Evolutionary conservation across 768 basidiomycete genomes (phyloP).

Genomic region (Dictyophora rubrovolvata): DNA sequence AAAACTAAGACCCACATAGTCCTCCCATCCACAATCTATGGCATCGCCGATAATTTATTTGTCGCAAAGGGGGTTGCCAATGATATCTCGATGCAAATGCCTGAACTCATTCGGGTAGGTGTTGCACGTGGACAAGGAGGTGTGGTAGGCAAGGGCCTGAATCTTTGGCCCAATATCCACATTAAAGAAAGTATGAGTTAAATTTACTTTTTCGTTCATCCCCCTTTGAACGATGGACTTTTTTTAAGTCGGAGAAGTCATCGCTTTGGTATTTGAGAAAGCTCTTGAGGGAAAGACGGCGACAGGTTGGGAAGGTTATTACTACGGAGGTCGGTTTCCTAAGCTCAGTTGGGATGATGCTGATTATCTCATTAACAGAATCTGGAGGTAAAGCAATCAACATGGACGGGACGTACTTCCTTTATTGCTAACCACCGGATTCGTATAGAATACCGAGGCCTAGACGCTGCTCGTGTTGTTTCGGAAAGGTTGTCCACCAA

Average conservation of each 20-base stretch:
- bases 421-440: no score
- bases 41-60: slow-evolving; percentile 35
- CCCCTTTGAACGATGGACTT: neutral
- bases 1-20: slow-evolving; percentile 38
- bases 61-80: slow-evolving; percentile 46
- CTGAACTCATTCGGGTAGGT: slow-evolving; percentile 15
- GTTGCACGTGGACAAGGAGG: slow-evolving; percentile 36
- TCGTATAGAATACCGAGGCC: slow-evolving; percentile 32
- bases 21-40: slow-evolving; percentile 50
- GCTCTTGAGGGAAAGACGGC: slow-evolving; percentile 16
- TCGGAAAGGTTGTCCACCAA: slow-evolving; percentile 26
- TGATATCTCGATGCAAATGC: slow-evolving; percentile 26
- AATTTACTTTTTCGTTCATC: neutral
- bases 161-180: slow-evolving; percentile 51
- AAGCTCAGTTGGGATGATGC: neutral
- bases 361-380: neutral
- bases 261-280: slow-evolving; percentile 36
- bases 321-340: slow-evolving; percentile 30
- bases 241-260: slow-evolving; percentile 19
- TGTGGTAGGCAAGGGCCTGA: slow-evolving; percentile 45
- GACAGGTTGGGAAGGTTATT: slow-evolving; percentile 40
- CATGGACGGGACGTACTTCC: no score
- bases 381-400: neutral
- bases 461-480: slow-evolving; percentile 32
- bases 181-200: slow-evolving; percentile 23